Evolutionary conservation across 2,329 filamentous ascomycete genomes (phyloP).

Genomic region (Colletotrichum liaoningense): DNA sequence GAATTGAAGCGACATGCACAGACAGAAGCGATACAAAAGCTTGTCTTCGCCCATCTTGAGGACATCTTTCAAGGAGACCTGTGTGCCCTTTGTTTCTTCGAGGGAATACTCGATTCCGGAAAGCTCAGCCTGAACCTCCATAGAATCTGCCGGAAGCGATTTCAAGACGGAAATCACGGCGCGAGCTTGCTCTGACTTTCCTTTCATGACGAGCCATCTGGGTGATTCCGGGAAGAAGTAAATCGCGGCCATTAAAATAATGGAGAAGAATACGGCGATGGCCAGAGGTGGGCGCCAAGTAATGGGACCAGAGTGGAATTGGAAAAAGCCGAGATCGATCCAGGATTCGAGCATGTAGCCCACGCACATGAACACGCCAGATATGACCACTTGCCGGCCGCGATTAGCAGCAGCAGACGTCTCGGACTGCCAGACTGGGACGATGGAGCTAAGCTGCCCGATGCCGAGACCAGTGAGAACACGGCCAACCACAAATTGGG

Average conservation of each 20-base stretch:
- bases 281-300: constrained; percentile 50
- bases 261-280: constrained; percentile 45
- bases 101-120: constrained; percentile 59
- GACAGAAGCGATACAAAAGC: constrained; percentile 56
- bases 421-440: constrained; percentile 55
- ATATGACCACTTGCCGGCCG: constrained; percentile 52
- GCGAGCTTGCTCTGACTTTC: constrained; percentile 45
- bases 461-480: constrained; percentile 62
- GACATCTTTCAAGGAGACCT: constrained; percentile 53
- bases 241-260: constrained; percentile 46
- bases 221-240: constrained; percentile 50
- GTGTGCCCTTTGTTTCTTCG: constrained; percentile 51
- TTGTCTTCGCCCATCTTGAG: constrained; percentile 61
- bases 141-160: constrained; percentile 49
- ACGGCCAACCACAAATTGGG: constrained; percentile 62
- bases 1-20: constrained; percentile 47
- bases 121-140: constrained; percentile 54
- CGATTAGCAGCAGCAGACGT: constrained; percentile 52
- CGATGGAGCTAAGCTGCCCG: constrained; percentile 50
- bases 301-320: constrained; percentile 41
- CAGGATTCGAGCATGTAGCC: constrained; percentile 51
- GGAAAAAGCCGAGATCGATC: constrained; percentile 56
- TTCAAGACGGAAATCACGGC: constrained; percentile 51
- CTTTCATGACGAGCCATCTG: constrained; percentile 50
- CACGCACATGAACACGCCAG: constrained; percentile 38